Percentiles rank a stretch among this genome's conserved stretches.
Conservation (phyloP, 2,329 filamentous ascomycete genomes). For the Penicillium sp. region DNA sequence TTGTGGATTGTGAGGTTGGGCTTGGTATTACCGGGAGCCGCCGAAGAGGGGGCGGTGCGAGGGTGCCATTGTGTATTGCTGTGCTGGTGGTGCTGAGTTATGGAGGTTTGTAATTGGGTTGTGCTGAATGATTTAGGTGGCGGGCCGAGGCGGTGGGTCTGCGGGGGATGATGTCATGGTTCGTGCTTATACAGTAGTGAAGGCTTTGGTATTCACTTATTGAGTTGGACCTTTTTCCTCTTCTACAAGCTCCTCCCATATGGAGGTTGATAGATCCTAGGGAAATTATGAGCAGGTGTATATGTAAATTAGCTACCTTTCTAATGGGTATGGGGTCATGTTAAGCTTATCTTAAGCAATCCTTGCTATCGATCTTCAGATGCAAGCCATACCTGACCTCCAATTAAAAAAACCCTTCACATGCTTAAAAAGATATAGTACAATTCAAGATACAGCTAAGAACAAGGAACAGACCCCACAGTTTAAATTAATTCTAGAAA, state of each 20-base stretch:
- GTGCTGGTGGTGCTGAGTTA: not conserved
- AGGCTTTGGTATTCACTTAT: too few relatives aligned
- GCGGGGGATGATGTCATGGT: conserved; percentile 15
- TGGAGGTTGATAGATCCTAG: too few relatives aligned
- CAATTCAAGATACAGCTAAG: not conserved
- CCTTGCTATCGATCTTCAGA: not conserved
- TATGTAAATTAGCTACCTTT: not conserved
- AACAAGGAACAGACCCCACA: not conserved
- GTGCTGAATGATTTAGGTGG: not conserved
- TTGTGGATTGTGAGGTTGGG: not conserved
- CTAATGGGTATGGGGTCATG: not conserved
- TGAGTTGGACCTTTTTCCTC: too few relatives aligned
- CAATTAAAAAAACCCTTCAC: not conserved
- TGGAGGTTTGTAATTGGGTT: not conserved
- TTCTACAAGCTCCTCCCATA: too few relatives aligned
- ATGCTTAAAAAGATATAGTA: not conserved
- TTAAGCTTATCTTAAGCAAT: not conserved
- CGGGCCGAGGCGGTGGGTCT: conserved; percentile 6
- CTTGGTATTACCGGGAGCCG: conserved; percentile 8
- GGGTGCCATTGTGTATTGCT: conserved; percentile 3
- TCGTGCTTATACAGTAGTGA: not conserved
- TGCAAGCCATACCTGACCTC: not conserved
- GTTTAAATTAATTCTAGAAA: not conserved
- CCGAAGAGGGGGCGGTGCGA: conserved; percentile 21
- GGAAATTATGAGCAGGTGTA: not conserved